Evolutionary conservation across 2,329 filamentous ascomycete species (phyloP), one percentile per base, ranked within the genome.

Genomic region (Claviceps africana): DNA sequence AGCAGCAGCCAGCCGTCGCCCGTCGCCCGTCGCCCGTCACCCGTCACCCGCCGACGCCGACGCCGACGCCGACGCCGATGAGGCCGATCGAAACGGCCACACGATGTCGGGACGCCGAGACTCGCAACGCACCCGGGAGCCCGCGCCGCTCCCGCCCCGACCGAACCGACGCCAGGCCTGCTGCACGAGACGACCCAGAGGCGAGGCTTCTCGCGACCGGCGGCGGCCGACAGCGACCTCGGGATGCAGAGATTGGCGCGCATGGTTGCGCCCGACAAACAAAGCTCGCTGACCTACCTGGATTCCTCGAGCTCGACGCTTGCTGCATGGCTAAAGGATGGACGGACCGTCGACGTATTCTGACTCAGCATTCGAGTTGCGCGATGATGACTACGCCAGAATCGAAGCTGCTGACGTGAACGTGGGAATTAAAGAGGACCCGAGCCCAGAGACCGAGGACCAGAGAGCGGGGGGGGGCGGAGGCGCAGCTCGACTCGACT

Each of bases 351-450:
- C 9, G 50, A 30, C 28, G 49, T 48, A 50, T 53, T 58, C 57
- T 59, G 57, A 59, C 56, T 59, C 57, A 59, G 57, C 57, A 59
- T 56, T 56, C 53, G 51, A 55, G 52, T 50, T 54, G 53, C 53
- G 56, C 48, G 55, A 55, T 54, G 56, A 58, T 57, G 51, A 55
- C 53, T 58, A 58, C 56, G 56, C 55, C 54, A 56, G 54, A 55
- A 51, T 52, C 51, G 53, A 54, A 52, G 48, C 47, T 59, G 57
- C 57, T 59, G 57, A 59, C 57, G 51, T 59, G 57, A 55, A 55
- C 53, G 53, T 50, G 51, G 50, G 53, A 57, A 55, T 51, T 47
- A 57, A 56, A 52, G 50, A 56, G 54, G 53, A 53, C 45, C 49
- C 44, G 10, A 31, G 21, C 33, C 33, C 33, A 17, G 33, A 17